Conservation (phyloP, 805 yeast genomes). For the Nakazawaea ishiwadae region DNA sequence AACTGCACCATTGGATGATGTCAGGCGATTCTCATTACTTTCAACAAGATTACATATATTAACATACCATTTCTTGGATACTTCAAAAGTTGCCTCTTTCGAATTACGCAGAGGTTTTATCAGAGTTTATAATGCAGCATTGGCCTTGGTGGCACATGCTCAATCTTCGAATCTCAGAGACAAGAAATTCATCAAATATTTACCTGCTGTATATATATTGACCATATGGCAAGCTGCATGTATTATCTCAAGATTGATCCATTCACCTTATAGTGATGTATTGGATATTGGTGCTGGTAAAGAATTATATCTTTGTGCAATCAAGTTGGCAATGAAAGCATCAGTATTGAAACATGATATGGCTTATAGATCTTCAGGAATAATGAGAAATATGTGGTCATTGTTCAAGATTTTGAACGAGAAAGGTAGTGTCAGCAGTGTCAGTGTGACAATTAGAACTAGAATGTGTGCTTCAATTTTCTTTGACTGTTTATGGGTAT, state of each 20-base stretch:
- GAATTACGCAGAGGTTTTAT: conserved; percentile 73
- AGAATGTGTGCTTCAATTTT: conserved; percentile 92
- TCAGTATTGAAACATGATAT: conserved; percentile 88
- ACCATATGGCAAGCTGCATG: conserved; percentile 92
- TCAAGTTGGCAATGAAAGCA: conserved; percentile 66
- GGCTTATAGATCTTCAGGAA: conserved; percentile 88
- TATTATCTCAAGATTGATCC: conserved; percentile 71
- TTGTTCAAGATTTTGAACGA: conserved; percentile 66
- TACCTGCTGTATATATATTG: conserved; percentile 80
- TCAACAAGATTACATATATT: conserved; percentile 78
- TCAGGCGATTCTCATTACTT: conserved; percentile 61
- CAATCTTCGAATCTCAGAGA: conserved; percentile 54
- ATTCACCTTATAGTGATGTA: conserved; percentile 64
- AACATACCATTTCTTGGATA: conserved; percentile 78
- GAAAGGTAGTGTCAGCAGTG: conserved; percentile 32
- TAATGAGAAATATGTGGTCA: conserved; percentile 93
- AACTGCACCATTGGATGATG: conserved; percentile 53
- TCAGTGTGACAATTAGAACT: conserved; percentile 59
- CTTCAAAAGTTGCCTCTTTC: conserved; percentile 39
- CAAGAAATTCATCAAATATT: conserved; percentile 60
- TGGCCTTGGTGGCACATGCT: conserved; percentile 65
- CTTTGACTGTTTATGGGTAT: conserved; percentile 82
- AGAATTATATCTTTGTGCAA: conserved; percentile 61
- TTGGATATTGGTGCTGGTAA: conserved; percentile 72
- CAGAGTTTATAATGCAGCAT: conserved; percentile 74